Conservation (phyloP, 2,329 filamentous ascomycete species). For the Aspergillus proliferans region DNA sequence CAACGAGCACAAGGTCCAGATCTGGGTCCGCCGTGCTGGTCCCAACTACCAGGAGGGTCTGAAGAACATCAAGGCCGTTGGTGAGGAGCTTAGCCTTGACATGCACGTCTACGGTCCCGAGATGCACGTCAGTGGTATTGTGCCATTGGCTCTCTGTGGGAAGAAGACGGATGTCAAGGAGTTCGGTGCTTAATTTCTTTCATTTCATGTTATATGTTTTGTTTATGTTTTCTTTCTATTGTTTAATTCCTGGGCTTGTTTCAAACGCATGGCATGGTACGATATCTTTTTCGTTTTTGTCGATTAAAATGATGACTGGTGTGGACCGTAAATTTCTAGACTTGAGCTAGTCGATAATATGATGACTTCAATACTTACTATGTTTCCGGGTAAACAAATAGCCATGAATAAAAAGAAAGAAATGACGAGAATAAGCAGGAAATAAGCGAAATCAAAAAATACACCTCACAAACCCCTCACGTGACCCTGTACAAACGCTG, state of each 20-base stretch:
- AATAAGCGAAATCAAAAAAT: background rate
- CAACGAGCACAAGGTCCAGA: constrained; percentile 94
- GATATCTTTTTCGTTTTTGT: constrained; percentile 21
- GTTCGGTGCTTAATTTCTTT: constrained; percentile 41
- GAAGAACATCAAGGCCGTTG: constrained; percentile 98
- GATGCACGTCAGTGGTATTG: constrained; percentile 90
- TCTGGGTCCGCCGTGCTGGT: constrained; percentile 86
- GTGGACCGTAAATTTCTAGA: constrained; percentile 4
- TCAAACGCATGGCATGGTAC: constrained; percentile 37
- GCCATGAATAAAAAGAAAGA: constrained; percentile 1
- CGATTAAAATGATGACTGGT: constrained; percentile 13
- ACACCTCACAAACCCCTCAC: background rate
- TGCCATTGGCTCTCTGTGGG: constrained; percentile 74
- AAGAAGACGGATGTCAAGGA: constrained; percentile 58
- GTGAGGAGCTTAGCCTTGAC: constrained; percentile 85
- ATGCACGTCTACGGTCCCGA: constrained; percentile 85
- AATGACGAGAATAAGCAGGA: constrained; percentile 1
- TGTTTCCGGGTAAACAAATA: background rate
- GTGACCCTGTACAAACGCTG: constrained; percentile 6
- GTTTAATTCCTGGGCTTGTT: constrained; percentile 22
- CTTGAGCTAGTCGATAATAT: background rate
- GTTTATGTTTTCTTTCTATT: constrained; percentile 17
- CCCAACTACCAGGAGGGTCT: constrained; percentile 99
- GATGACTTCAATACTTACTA: background rate
- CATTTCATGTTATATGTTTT: constrained; percentile 19